Percentiles rank a stretch among this genome's conserved stretches.
Conservation (phyloP, 1,284 basidiomycete genomes). For the Boletus holoroseus region DNA sequence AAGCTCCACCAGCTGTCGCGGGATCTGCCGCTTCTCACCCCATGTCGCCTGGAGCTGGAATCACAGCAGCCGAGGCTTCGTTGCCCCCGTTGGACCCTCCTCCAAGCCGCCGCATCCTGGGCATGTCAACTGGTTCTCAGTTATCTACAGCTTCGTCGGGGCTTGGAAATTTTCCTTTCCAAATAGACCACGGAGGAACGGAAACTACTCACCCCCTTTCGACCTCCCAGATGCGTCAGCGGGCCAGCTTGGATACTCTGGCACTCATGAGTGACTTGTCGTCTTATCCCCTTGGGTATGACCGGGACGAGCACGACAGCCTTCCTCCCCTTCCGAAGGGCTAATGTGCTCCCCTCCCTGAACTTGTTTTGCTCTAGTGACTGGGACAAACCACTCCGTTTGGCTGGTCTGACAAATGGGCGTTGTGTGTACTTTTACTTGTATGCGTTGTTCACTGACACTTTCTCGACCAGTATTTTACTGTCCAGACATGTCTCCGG, state of each 20-base stretch:
- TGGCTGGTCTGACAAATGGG: conserved; percentile 27
- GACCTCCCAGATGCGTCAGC: conserved; percentile 42
- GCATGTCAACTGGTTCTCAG: conserved; percentile 66
- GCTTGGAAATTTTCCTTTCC: conserved; percentile 75
- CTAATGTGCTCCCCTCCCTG: conserved; percentile 12
- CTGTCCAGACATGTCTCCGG: conserved; percentile 3
- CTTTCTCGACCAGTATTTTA: conserved; percentile 14
- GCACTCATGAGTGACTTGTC: conserved; percentile 74
- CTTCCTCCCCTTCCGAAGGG: conserved; percentile 31
- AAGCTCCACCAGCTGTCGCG: conserved; percentile 31
- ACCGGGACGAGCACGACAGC: conserved; percentile 42
- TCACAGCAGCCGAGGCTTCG: conserved; percentile 32
- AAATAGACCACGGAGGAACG: conserved; percentile 56
- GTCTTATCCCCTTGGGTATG: conserved; percentile 72
- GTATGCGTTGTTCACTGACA: conserved; percentile 22
- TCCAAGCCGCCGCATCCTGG: conserved; percentile 51
- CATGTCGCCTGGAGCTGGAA: conserved; percentile 9
- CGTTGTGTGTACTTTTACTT: conserved; percentile 28
- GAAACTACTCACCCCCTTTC: conserved; percentile 26
- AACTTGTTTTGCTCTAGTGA: conserved; percentile 7
- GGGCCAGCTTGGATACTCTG: conserved; percentile 76
- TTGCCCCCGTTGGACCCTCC: conserved; percentile 42
- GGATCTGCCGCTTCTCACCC: conserved; percentile 4
- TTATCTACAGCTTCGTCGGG: conserved; percentile 69
- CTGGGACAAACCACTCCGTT: conserved; percentile 14